Evolutionary conservation across 306 rosid genomes (phyloP).

Genomic region (Glycine latifolia): DNA sequence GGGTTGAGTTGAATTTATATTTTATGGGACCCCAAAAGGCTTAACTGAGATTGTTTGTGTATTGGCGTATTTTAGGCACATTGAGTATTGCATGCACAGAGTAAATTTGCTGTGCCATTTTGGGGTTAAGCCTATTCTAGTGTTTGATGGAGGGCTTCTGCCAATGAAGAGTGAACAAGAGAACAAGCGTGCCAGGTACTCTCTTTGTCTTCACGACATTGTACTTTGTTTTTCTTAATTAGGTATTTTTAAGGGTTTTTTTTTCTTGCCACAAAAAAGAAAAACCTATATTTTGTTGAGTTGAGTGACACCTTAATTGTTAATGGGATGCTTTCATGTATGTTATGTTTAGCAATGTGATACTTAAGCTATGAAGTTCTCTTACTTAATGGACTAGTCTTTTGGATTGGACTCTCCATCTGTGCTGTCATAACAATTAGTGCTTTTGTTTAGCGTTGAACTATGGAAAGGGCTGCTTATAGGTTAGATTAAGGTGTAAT

Average conservation of each 20-base stretch:
- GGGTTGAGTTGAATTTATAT: constrained; percentile 14
- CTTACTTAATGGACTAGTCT: no score
- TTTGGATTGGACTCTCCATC: no score
- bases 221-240: neutral
- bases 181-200: constrained; percentile 87
- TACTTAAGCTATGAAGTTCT: no score
- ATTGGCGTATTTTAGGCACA: constrained; percentile 64
- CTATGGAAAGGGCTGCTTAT: no score
- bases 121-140: constrained; percentile 86
- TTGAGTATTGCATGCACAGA: constrained; percentile 93
- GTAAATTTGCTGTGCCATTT: constrained; percentile 81
- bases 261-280: no score
- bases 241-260: no score
- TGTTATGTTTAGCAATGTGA: neutral
- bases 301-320: constrained; percentile 7
- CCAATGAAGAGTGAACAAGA: constrained; percentile 98
- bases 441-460: no score
- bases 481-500: no score
- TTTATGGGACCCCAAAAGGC: neutral
- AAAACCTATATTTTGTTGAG: neutral
- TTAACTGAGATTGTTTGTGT: constrained; percentile 2
- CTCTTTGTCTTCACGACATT: neutral
- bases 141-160: constrained; percentile 93
- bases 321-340: neutral
- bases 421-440: no score